Evolutionary conservation across 331 rosid genomes (phyloP).

Genomic region (Cydonia oblonga): DNA sequence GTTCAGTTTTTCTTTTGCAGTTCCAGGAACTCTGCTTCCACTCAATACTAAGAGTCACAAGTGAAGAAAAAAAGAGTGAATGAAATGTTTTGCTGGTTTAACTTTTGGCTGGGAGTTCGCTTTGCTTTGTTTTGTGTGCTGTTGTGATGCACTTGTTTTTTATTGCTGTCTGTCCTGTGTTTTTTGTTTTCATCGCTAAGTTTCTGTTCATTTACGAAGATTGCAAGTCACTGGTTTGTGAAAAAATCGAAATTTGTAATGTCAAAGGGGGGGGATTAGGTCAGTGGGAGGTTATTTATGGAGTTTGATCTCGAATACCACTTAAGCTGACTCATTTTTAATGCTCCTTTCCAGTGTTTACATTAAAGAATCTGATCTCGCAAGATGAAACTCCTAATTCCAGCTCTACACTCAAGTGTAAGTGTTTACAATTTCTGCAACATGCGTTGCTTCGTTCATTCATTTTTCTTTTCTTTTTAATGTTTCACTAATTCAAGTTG

Average conservation of each 20-base stretch:
- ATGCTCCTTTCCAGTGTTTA: conserved; percentile 44
- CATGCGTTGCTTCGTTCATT: not conserved
- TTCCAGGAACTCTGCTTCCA: not conserved
- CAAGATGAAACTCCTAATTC: conserved; percentile 72
- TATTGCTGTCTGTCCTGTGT: not conserved
- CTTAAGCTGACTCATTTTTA: conserved; percentile 12
- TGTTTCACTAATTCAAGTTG: not conserved
- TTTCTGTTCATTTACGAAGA: not conserved
- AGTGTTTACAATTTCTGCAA: conserved; percentile 20
- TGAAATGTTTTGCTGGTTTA: not conserved
- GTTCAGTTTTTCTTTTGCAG: not conserved
- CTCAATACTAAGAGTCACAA: too few species aligned
- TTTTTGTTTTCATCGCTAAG: not conserved
- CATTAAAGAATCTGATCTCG: conserved; percentile 79
- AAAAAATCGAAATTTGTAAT: not conserved
- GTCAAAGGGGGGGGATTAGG: not conserved
- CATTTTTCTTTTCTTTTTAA: not conserved
- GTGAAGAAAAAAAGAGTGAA: not conserved
- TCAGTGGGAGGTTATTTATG: not conserved
- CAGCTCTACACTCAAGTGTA: conserved; percentile 58
- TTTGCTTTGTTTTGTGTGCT: not conserved
- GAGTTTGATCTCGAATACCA: not conserved
- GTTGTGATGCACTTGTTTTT: not conserved
- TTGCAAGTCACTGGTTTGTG: not conserved
- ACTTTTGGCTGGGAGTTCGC: not conserved